A percentile compares a stretch with the other conserved stretches of the same genome.
Evolutionary conservation across 2,329 filamentous ascomycete genomes (phyloP).

Genomic region (Daldinia sp.): DNA sequence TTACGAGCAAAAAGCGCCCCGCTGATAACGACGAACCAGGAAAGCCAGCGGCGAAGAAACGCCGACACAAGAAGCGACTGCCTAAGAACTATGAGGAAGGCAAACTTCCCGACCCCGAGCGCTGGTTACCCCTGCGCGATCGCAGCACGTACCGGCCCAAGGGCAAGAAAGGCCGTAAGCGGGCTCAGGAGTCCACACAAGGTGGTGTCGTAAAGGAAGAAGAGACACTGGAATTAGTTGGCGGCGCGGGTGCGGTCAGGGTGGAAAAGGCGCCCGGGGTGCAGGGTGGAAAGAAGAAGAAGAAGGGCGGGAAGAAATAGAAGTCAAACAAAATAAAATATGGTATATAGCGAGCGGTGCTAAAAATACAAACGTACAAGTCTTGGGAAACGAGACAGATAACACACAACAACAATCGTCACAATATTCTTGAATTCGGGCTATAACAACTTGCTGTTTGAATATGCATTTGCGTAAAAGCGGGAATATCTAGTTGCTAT

Average conservation of each 20-base stretch:
- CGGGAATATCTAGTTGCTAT: not conserved
- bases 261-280: constrained; percentile 64
- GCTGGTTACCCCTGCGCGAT: constrained; percentile 92
- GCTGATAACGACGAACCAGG: constrained; percentile 51
- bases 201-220: constrained; percentile 83
- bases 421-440: too few relatives aligned
- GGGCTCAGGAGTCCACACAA: constrained; percentile 80
- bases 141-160: constrained; percentile 89
- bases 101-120: constrained; percentile 86
- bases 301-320: constrained; percentile 60
- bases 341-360: not conserved
- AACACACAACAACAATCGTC: too few relatives aligned
- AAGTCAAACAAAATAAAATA: constrained; percentile 41
- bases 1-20: constrained; percentile 59
- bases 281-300: constrained; percentile 48
- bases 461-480: too few relatives aligned
- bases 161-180: constrained; percentile 90
- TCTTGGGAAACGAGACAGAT: not conserved
- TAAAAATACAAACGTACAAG: not conserved
- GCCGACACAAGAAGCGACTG: constrained; percentile 63
- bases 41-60: constrained; percentile 61
- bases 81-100: constrained; percentile 78
- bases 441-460: too few relatives aligned
- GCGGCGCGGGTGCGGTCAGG: constrained; percentile 69
- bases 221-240: constrained; percentile 69